These are phyloP conservation scores for Pseudognaphalium luteoalbum DNA, from an alignment of 129 eudicot genomes.

Conservation along the genomic window DNA sequence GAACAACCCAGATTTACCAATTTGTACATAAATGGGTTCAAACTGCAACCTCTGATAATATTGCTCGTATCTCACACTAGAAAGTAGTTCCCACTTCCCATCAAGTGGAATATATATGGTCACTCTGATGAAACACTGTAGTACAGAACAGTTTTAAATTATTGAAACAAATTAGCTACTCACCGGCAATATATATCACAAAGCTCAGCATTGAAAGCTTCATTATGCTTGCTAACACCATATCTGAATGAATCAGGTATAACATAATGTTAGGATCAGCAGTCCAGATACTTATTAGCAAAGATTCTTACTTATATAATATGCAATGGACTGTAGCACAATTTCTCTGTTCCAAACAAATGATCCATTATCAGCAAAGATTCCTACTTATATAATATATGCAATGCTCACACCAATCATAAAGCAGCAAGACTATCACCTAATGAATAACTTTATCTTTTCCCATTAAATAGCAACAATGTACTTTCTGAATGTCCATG, in stretches of 20 bases:
- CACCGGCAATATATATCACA: conserved; percentile 84
- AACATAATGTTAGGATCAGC: conserved; percentile 2
- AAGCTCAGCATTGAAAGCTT: conserved; percentile 86
- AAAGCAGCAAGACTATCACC: conserved; percentile 7
- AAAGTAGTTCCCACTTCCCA: neutral
- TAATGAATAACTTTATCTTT: neutral
- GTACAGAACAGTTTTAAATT: neutral
- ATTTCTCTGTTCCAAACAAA: neutral
- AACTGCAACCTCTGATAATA: neutral
- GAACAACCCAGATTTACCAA: neutral
- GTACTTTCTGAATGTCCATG: neutral
- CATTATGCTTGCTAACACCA: conserved; percentile 91
- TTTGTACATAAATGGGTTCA: conserved; percentile 1
- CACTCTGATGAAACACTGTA: neutral
- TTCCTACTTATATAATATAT: neutral
- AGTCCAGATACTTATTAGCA: neutral
- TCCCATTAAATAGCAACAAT: conserved; percentile 3
- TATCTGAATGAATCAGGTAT: conserved; percentile 52
- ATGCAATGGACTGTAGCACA: conserved; percentile 7
- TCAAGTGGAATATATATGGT: neutral
- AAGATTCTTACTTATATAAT: neutral
- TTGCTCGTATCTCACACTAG: conserved; percentile 1
- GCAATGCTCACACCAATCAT: conserved; percentile 16
- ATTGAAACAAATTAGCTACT: conserved; percentile 26
- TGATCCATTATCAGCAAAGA: neutral